Base-by-base conservation (phyloP, 169 alveolate species). In the Plasmodium adleri region DNA sequence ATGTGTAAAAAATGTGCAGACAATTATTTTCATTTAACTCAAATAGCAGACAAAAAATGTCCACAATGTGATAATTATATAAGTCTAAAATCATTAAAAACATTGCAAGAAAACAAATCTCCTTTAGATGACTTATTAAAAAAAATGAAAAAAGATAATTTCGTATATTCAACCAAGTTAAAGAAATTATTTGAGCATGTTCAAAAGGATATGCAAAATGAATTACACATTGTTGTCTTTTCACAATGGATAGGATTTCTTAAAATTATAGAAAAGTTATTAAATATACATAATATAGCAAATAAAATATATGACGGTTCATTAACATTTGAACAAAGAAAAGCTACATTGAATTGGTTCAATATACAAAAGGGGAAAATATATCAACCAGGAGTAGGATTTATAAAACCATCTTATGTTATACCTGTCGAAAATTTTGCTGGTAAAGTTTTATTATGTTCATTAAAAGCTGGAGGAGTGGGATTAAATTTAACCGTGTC, bases 381-480 rank as follows among this genome's bases (percentile, higher is more conserved):
- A 22, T 72, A 85, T 49, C 88, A 62, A 60, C 87, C 80, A 39
- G 91, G 91, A 62, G 74, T 56, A n/a, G 80, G 92, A 10, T 60
- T 74, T 75, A 43, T 45, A 1, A 68, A 50, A 13, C 86, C 73
- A 17, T 49, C 86, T n/a, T 10, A 24, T 26, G 39, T 22, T 54
- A 62, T 75, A 22, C 72, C 83, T 63, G 67, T 90, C 56, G 93
- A 85, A 72, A 92, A 91, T 58, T 47, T 56, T 9, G 72, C 89
- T 4, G 95, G 93, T 13, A 87, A 92, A 75, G 93, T 95, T 9
- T 88, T 97, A 49, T 64, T 97, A 26, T 88, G 95, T 52, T 94
- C 97, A 10, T 63, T 97, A 72, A 94, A 95, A 72, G 97, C 98
- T 3, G 98, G 98, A 47, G 97, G 97, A 17, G 97, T 94, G 24